Base-by-base conservation (phyloP, 1,284 basidiomycete species). In the Dichomitus squalens region DNA sequence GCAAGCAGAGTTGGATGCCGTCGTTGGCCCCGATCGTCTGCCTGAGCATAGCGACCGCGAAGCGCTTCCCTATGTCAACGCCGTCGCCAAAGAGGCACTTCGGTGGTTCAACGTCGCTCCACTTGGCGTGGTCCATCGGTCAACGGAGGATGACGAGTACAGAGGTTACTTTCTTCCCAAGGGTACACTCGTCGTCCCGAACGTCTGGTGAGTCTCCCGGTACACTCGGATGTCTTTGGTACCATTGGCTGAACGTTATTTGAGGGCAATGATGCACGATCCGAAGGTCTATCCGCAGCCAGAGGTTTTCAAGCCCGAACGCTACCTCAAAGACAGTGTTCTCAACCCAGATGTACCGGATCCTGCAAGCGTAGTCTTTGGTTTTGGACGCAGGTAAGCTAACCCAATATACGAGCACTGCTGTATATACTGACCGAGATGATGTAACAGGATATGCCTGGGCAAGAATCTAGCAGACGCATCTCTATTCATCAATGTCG, bases 321-420 rank as follows among this genome's bases (percentile, higher is more conserved):
- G 74, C 1, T 75, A 68, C 53, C 53, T 76, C n/a, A 67, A 65
- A 47, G 64, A 70, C 34, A 72, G 72, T 4, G 65, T 69, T 34
- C 63, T 74, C 12, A 62, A 72, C 47, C 65, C 65, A 4, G 43
- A 49, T 1, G 62, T 68, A 4, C 58, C 59, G 44, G 67, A 72
- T 54, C 72, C 73, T 11, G 49, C 53, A 25, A 55, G 60, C 7
- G 59, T 65, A 7, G 61, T 66, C 1, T 76, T 74, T 57, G 75
- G 73, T 2, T 75, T 60, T 36, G 75, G 75, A n/a, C 59, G 74
- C 9, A 59, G 74, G 72, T 72, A 48, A 46, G 68, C 9, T 21
- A 18, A 8, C 18, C 16, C 4, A 40, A n/a, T n/a, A n/a, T n/a
- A n/a, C n/a, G n/a, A n/a, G n/a, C n/a, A n/a, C n/a, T n/a, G n/a